phyloP scores from a whole-genome alignment of 2,329 filamentous ascomycete species.

The Salinomyces thailandicus region DNA sequence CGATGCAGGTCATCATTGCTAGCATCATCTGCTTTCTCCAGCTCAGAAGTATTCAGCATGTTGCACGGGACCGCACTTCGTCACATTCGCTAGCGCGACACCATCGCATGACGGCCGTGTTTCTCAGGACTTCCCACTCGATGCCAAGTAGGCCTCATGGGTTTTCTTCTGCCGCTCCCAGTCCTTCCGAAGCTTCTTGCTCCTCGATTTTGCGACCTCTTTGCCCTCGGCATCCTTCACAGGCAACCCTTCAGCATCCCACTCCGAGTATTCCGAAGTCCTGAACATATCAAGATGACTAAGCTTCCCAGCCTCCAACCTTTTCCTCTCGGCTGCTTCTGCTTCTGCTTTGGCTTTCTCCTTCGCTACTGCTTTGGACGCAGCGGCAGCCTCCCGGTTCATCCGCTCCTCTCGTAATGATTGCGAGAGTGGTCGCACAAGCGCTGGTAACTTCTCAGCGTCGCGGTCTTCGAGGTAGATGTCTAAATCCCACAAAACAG shows the following conservation, averaged over 20 bases:
- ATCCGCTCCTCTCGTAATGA: slow-evolving; percentile 40
- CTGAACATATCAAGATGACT: slow-evolving; percentile 49
- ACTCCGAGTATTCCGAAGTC: slow-evolving; percentile 56
- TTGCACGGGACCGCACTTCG: no score
- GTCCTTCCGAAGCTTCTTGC: slow-evolving; percentile 77
- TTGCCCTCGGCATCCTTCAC: slow-evolving; percentile 65
- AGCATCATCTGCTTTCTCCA: no score
- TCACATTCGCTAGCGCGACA: no score
- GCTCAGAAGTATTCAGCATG: no score
- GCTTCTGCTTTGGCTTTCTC: slow-evolving; percentile 44
- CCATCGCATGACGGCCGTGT: no score
- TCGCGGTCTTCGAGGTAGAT: slow-evolving; percentile 81
- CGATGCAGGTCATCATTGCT: no score
- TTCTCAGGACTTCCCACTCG: slow-evolving; percentile 1
- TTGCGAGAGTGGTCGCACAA: slow-evolving; percentile 56
- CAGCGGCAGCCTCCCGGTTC: slow-evolving; percentile 45
- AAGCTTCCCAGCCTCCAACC: slow-evolving; percentile 47
- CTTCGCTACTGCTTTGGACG: slow-evolving; percentile 36
- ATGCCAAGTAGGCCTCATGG: slow-evolving; percentile 52
- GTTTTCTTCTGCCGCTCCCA: slow-evolving; percentile 85
- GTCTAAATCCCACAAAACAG: slow-evolving; percentile 67
- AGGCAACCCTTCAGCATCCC: slow-evolving; percentile 75
- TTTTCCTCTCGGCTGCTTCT: slow-evolving; percentile 37
- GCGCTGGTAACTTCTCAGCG: slow-evolving; percentile 49
- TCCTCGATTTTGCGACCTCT: slow-evolving; percentile 67